Evolutionary conservation across 805 yeast species (phyloP), one percentile per base, ranked within the genome.

Genomic region (Wickerhamiella siamensis): DNA sequence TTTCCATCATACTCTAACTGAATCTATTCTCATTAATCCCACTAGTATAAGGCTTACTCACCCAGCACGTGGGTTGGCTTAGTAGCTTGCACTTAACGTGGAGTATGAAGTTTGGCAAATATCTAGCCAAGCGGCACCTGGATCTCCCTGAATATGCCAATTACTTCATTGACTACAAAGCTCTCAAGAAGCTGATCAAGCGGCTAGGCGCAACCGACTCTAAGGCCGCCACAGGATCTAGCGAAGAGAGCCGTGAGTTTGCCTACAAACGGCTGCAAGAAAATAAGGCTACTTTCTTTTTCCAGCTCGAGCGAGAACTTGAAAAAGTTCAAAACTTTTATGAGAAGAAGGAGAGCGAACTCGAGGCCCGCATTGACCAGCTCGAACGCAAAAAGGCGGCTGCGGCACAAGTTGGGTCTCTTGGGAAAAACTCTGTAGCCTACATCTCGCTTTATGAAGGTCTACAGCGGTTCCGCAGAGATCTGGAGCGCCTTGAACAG

Each of bases 81-180:
- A n/a, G n/a, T n/a, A n/a, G n/a, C n/a, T n/a, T n/a, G n/a, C n/a
- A n/a, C n/a, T n/a, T n/a, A n/a, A n/a, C n/a, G n/a, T n/a, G n/a
- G n/a, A n/a, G n/a, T n/a, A 66, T 66, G 98, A 91, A 91, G 69
- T 91, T 86, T 61, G 98, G 98, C 40, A 91, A 91, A 62, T 83
- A 84, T 57, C 69, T 91, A 58, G 97, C 94, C 49, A 81, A 93
- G 34, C 75, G 96, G 58, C 95, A 86, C 63, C 69, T 91, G 51
- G 96, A 88, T 60, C 67, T 88, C 45, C 97, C 97, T 9, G 98
- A 91, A 61, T 91, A 91, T 60, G 77, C 93, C 39, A 86, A 88
- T 31, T 80, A 83, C 58, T 91, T 88, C 65, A 88, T 91, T 57
- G 86, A 91, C 64, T 91, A 91, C 63, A 91, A 91, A 65, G 91